Conservation (phyloP, 306 rosid genomes). For the Acmispon strigosus region DNA sequence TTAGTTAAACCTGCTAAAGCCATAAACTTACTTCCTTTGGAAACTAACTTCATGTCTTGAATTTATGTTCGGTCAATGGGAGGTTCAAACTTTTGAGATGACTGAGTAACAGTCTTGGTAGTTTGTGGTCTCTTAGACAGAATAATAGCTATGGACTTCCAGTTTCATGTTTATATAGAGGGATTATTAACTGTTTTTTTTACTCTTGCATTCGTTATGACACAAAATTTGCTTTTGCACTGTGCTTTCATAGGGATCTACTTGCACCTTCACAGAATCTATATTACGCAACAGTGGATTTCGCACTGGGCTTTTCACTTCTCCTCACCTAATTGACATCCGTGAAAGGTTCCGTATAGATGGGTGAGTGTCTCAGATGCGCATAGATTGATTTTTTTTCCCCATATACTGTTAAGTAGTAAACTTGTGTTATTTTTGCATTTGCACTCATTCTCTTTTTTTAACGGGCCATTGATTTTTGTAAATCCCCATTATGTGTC, state of each 20-base stretch:
- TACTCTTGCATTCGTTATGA: not conserved
- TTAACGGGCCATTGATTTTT: not conserved
- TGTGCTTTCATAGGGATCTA: conserved; percentile 67
- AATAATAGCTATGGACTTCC: not conserved
- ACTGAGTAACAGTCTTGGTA: not conserved
- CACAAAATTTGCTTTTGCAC: conserved; percentile 13
- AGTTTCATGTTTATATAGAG: not conserved
- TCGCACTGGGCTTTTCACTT: conserved; percentile 89
- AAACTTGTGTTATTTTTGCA: conserved; percentile 4
- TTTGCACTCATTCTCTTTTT: not conserved
- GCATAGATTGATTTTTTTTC: not conserved
- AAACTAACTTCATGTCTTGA: not conserved
- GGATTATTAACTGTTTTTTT: not conserved
- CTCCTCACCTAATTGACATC: conserved; percentile 95
- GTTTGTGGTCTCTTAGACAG: conserved; percentile 10
- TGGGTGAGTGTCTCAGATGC: conserved; percentile 59
- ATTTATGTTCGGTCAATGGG: not conserved
- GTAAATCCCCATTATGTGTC: not conserved
- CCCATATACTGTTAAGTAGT: conserved; percentile 1
- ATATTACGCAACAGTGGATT: conserved; percentile 84
- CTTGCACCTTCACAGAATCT: conserved; percentile 87
- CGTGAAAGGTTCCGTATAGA: conserved; percentile 86
- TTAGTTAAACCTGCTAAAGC: not conserved
- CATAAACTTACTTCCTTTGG: not conserved
- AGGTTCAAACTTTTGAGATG: not conserved